These are phyloP conservation scores for Xanthoceras sorbifolium DNA, from an alignment of 345 rosid genomes.

Conservation along the genomic window DNA sequence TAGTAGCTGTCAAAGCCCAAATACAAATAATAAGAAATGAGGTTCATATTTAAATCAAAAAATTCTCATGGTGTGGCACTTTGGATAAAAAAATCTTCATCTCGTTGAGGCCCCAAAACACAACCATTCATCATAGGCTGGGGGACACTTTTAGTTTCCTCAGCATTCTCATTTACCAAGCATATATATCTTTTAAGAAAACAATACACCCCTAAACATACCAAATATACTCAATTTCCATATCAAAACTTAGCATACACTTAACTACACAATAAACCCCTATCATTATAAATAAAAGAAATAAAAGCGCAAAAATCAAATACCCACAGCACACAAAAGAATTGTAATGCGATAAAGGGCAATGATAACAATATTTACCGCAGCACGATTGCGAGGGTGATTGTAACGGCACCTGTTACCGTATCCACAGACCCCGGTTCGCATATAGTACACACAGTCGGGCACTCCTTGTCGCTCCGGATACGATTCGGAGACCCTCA, in stretches of 20 bases:
- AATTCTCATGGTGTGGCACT: not conserved
- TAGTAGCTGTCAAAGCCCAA: not conserved
- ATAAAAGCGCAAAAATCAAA: not conserved
- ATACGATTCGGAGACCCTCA: constrained; percentile 55
- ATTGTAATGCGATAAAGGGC: not conserved
- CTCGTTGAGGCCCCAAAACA: not conserved
- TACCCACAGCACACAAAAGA: not conserved
- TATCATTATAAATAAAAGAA: not conserved
- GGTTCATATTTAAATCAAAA: not conserved
- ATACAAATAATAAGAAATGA: not conserved
- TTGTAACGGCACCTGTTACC: constrained; percentile 89
- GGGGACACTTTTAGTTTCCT: not conserved
- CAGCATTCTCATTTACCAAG: not conserved
- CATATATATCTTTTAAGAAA: not conserved
- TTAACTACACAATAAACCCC: constrained; percentile 25
- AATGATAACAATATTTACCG: constrained; percentile 46
- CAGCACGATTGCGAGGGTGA: constrained; percentile 89
- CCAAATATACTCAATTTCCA: not conserved
- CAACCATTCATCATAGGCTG: not conserved
- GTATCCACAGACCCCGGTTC: constrained; percentile 86
- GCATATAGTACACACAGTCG: constrained; percentile 91
- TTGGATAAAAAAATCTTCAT: not conserved
- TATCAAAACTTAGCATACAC: constrained; percentile 15
- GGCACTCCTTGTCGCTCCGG: constrained; percentile 85
- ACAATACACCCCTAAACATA: not conserved